Evolutionary conservation across 1,284 basidiomycete species (phyloP), one percentile per base, ranked within the genome.

Genomic region (Rhodotorula sp.): DNA sequence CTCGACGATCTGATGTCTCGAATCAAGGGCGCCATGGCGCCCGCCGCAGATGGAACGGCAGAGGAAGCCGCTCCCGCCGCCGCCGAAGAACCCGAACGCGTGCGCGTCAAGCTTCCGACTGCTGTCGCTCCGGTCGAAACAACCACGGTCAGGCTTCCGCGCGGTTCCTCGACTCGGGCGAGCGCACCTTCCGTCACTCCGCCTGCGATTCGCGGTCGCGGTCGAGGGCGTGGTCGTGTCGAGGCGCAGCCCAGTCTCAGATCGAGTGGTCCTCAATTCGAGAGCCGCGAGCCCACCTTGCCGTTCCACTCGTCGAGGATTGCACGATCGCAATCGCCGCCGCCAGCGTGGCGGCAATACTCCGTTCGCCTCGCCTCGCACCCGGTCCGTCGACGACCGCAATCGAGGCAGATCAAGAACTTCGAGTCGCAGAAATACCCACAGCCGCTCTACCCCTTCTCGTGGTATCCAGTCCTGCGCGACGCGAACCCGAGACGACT

Each of bases 1-100:
- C 82, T 95, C 76, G 89, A 93, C 78, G 89, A 92, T 78, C 87
- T 88, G 65, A 90, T 97, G 85, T 92, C 90, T 10, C 86, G 92
- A 45, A 92, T 97, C 78, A 93, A 90, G 79, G 92, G 90, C 31
- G 93, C 89, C 6, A 82, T 95, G 78, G 86, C 62, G 16, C 68
- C 63, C 5, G 31, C 66, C 3, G 34, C 23, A n/a, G 34, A 34
- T 34, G 34, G 34, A 34, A 34, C 34, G 34, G 34, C 34, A 34
- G 45, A 49, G 16, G 54, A 21, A 1, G 43, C 21, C 12, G 54
- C 19, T 2, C 3, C 34, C 1, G 7, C 26, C 54, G 26, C 26
- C 26, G 26, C 50, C 16, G 54, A 26, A n/a, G n/a, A 60, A 5
- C 26, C 43, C 5, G 50, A 23, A 18, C 34, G 23, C 4, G n/a